A percentile compares a stretch with the other conserved stretches of the same genome.
These are phyloP conservation scores for Byssochlamys sp. DNA, from an alignment of 2,329 filamentous ascomycete genomes.

Conservation along the genomic window DNA sequence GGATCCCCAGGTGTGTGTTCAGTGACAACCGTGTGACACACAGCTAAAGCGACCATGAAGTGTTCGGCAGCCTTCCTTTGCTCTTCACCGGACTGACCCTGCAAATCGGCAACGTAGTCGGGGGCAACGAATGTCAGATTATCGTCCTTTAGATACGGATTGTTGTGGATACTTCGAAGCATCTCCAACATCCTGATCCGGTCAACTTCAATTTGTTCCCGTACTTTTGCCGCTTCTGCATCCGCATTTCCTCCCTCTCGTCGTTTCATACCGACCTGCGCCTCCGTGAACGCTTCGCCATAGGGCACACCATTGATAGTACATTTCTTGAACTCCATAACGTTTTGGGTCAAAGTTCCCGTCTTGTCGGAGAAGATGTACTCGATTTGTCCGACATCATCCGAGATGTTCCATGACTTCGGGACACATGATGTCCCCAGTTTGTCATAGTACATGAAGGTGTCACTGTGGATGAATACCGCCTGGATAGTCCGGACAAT, in stretches of 20 bases:
- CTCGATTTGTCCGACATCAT: slow-evolving; percentile 94
- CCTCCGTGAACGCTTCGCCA: slow-evolving; percentile 94
- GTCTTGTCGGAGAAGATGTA: slow-evolving; percentile 98
- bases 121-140: slow-evolving; percentile 86
- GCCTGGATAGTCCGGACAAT: slow-evolving; percentile 89
- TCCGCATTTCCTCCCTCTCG: slow-evolving; percentile 79
- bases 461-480: slow-evolving; percentile 93
- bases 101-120: slow-evolving; percentile 74
- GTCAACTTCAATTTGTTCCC: slow-evolving; percentile 67
- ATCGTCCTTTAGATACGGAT: slow-evolving; percentile 82
- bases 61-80: slow-evolving; percentile 71
- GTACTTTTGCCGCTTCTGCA: slow-evolving; percentile 62
- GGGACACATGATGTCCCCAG: slow-evolving; percentile 92
- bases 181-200: slow-evolving; percentile 61
- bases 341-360: slow-evolving; percentile 79
- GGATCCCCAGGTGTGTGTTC: slow-evolving; percentile 83
- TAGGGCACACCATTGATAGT: slow-evolving; percentile 94
- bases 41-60: slow-evolving; percentile 87
- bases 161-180: slow-evolving; percentile 70
- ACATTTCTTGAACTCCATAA: slow-evolving; percentile 99
- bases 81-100: slow-evolving; percentile 63
- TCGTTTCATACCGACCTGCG: slow-evolving; percentile 90
- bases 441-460: slow-evolving; percentile 91
- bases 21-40: slow-evolving; percentile 95
- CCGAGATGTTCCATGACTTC: slow-evolving; percentile 98